phyloP scores from a whole-genome alignment of 306 rosid species.

The Cicer cuneatum region DNA sequence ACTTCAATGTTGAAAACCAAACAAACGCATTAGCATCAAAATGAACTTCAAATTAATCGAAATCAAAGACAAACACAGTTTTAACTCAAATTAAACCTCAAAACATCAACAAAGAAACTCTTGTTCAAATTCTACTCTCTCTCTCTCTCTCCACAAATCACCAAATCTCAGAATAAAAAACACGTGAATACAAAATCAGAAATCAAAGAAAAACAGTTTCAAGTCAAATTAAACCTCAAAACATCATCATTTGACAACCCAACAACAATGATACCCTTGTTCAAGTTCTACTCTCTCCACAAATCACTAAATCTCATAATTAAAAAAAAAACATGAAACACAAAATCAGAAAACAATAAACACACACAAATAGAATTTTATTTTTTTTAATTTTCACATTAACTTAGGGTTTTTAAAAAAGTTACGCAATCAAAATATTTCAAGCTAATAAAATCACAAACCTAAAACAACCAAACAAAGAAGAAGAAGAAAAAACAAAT shows the following conservation, averaged over 20 bases:
- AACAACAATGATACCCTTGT: not conserved
- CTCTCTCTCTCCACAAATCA: not conserved
- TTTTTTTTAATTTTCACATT: not conserved
- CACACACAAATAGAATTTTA: not conserved
- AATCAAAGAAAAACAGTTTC: not conserved
- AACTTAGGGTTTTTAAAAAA: not conserved
- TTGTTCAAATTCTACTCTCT: too few relatives aligned
- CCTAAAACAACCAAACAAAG: not conserved
- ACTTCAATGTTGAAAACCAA: slow-evolving; percentile 50
- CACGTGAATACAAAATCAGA: not conserved
- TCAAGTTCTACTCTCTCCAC: not conserved
- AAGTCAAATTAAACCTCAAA: not conserved
- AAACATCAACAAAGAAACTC: not conserved
- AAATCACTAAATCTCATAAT: not conserved
- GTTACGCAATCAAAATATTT: not conserved
- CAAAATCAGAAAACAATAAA: too few relatives aligned
- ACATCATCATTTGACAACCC: not conserved
- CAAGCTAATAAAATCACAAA: not conserved
- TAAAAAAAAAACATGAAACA: not conserved
- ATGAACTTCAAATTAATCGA: not conserved
- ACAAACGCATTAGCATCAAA: not conserved
- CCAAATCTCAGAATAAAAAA: not conserved
- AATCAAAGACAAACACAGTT: not conserved
- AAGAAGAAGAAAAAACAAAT: not conserved
- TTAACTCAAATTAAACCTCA: not conserved